These are phyloP conservation scores for Boletus bicolor DNA, from an alignment of 768 basidiomycete species.

Conservation along the genomic window DNA sequence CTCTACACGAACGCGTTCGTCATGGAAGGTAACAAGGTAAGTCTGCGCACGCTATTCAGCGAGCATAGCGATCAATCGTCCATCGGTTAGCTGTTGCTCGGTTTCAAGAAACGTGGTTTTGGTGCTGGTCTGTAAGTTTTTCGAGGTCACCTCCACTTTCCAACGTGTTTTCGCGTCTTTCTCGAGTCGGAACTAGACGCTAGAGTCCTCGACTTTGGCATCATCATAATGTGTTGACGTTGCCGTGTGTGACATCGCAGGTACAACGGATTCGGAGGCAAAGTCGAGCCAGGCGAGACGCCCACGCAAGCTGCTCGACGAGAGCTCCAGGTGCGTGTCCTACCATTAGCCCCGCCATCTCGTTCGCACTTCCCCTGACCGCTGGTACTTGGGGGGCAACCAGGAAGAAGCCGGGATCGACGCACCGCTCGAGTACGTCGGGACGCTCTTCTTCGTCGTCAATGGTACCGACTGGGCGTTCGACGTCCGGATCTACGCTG, in stretches of 20 bases:
- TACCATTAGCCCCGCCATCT: neutral
- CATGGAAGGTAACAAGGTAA: slow-evolving; percentile 48
- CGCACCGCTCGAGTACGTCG: slow-evolving; percentile 60
- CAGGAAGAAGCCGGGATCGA: slow-evolving; percentile 84
- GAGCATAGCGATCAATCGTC: neutral
- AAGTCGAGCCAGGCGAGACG: slow-evolving; percentile 75
- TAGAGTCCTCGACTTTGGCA: neutral
- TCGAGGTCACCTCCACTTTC: neutral
- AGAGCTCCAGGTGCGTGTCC: slow-evolving; percentile 54
- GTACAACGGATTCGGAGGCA: slow-evolving; percentile 89
- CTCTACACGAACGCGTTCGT: slow-evolving; percentile 74
- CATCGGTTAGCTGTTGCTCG: slow-evolving; percentile 57
- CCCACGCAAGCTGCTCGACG: slow-evolving; percentile 67
- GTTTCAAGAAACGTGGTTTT: slow-evolving; percentile 78
- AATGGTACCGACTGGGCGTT: slow-evolving; percentile 57
- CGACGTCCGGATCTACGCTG: slow-evolving; percentile 70
- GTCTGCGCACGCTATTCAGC: neutral
- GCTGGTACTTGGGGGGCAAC: no score
- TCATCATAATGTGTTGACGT: neutral
- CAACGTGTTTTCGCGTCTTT: neutral
- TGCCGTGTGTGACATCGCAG: slow-evolving; percentile 35
- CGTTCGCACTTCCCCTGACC: neutral
- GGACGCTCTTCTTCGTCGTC: slow-evolving; percentile 61
- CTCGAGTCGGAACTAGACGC: neutral
- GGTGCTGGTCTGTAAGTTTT: slow-evolving; percentile 55